These are phyloP conservation scores for Erodium moschatum DNA, from an alignment of 441 rosid genomes.

Conservation along the genomic window DNA sequence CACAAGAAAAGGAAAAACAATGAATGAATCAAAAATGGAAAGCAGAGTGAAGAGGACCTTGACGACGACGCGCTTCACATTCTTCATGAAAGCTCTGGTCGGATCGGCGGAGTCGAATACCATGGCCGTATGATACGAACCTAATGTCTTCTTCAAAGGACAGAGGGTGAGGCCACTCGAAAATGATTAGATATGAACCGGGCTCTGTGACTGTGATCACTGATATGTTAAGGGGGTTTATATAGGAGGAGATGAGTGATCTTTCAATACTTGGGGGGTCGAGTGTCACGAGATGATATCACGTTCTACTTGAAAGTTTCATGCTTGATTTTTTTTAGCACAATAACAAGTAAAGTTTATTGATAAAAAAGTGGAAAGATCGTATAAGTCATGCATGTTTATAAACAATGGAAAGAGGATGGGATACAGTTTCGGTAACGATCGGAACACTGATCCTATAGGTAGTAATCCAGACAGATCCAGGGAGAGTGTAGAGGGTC, in stretches of 20 bases:
- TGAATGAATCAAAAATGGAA: neutral
- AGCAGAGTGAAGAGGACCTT: conserved; percentile 2
- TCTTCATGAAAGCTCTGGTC: neutral
- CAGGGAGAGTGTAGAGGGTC: too few species aligned
- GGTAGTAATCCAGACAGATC: too few species aligned
- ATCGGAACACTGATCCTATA: too few species aligned
- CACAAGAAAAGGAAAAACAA: neutral
- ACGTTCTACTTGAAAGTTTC: too few species aligned
- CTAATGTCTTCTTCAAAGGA: neutral
- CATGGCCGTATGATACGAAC: neutral
- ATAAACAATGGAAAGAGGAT: too few species aligned
- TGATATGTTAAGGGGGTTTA: neutral
- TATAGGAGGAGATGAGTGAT: neutral
- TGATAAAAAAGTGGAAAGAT: too few species aligned
- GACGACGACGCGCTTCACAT: neutral
- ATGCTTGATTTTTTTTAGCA: too few species aligned
- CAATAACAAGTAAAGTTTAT: too few species aligned
- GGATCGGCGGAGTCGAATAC: neutral
- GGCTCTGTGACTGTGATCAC: neutral
- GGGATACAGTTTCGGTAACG: too few species aligned
- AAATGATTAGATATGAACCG: neutral
- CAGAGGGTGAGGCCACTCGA: neutral
- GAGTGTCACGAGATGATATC: too few species aligned
- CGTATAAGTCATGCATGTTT: too few species aligned
- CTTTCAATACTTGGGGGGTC: neutral